phyloP scores from a whole-genome alignment of 83 land plant genomes.

The Thuja plicata region DNA sequence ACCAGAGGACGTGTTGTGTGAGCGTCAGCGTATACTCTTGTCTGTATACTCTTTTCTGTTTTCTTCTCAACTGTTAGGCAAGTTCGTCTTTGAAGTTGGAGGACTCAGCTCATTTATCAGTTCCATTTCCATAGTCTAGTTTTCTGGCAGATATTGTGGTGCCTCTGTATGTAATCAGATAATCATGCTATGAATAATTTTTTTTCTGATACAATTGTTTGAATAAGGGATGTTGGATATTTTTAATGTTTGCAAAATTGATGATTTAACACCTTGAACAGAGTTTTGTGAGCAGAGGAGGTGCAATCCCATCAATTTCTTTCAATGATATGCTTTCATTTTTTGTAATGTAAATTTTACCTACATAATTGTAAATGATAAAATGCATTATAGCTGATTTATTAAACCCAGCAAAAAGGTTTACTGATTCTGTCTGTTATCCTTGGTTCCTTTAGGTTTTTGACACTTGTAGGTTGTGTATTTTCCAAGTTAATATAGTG shows the following conservation, averaged over 20 bases:
- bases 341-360: not conserved
- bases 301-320: not conserved
- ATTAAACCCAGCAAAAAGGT: not conserved
- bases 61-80: not conserved
- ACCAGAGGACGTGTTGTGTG: no score
- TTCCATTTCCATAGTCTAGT: not conserved
- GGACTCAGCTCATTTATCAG: not conserved
- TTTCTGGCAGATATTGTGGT: not conserved
- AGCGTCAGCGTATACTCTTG: no score
- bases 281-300: not conserved
- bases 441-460: not conserved
- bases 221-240: not conserved
- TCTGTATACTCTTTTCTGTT: not conserved
- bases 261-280: not conserved
- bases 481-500: not conserved
- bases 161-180: not conserved
- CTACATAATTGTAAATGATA: not conserved
- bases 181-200: not conserved
- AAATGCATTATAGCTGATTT: not conserved
- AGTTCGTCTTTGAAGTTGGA: not conserved
- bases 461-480: not conserved
- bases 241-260: not conserved
- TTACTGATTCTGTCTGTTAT: not conserved
- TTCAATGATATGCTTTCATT: not conserved
- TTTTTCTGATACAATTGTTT: not conserved